These are phyloP conservation scores for Labyrinthula sp. DNA, from an alignment of 352 stramenopile species.

Conservation along the genomic window DNA sequence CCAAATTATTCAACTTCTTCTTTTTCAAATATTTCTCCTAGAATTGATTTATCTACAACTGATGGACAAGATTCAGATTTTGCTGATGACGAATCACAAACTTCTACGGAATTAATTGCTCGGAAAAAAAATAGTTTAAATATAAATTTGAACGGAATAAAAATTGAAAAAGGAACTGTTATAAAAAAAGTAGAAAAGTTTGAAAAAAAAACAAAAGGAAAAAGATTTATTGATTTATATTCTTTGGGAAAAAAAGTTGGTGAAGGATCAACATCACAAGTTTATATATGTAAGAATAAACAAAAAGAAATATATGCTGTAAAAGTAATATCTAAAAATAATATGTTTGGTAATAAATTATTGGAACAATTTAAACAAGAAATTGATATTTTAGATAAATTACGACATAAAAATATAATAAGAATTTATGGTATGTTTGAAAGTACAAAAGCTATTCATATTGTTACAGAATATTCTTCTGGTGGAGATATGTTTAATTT, in stretches of 20 bases:
- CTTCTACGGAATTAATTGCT: too few species aligned
- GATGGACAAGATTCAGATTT: too few species aligned
- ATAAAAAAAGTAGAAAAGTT: too few species aligned
- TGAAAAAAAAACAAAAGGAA: too few species aligned
- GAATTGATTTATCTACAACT: too few species aligned
- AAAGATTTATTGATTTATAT: too few species aligned
- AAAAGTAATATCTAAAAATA: slow-evolving; percentile 60
- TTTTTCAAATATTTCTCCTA: too few species aligned
- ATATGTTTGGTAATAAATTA: slow-evolving; percentile 50
- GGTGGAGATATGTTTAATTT: slow-evolving; percentile 67
- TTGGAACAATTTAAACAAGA: slow-evolving; percentile 59
- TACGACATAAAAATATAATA: slow-evolving; percentile 66
- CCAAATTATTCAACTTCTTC: too few species aligned
- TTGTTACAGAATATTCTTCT: slow-evolving; percentile 62
- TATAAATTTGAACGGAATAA: too few species aligned
- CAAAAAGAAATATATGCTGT: slow-evolving; percentile 1
- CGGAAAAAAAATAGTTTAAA: too few species aligned
- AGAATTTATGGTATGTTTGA: slow-evolving; percentile 59
- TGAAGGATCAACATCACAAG: slow-evolving; percentile 19
- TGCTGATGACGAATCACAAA: too few species aligned
- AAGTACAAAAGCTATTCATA: slow-evolving; percentile 55
- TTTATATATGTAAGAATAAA: slow-evolving; percentile 5
- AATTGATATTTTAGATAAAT: slow-evolving; percentile 46
- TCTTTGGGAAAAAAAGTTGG: slow-evolving; percentile 14
- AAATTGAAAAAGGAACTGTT: too few species aligned